A percentile compares a stretch with the other conserved stretches of the same genome.
Conservation (phyloP, 2,329 filamentous ascomycete genomes). For the Exophiala calicioides region DNA sequence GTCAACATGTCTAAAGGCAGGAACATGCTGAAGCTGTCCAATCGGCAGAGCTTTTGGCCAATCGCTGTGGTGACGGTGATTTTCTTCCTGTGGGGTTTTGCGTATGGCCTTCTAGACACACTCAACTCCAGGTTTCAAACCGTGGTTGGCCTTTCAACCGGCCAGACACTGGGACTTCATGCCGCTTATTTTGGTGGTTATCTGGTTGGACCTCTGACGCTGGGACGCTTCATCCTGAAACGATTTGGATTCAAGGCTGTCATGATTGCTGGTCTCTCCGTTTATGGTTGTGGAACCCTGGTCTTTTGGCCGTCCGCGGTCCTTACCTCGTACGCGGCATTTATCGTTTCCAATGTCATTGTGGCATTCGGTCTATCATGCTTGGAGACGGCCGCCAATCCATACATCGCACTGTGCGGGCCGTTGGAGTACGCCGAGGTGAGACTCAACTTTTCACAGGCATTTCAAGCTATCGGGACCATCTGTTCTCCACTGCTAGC, state of each 20-base stretch:
- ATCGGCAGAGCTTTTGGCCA: constrained; percentile 58
- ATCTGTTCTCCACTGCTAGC: constrained; percentile 62
- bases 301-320: constrained; percentile 68
- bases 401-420: constrained; percentile 64
- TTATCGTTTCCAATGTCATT: constrained; percentile 64
- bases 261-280: constrained; percentile 60
- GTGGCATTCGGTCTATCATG: constrained; percentile 62
- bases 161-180: constrained; percentile 56
- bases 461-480: constrained; percentile 61
- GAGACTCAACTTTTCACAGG: constrained; percentile 62
- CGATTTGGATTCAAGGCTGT: constrained; percentile 64
- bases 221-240: constrained; percentile 58
- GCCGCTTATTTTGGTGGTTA: constrained; percentile 63
- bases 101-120: constrained; percentile 81
- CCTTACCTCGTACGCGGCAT: constrained; percentile 61
- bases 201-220: constrained; percentile 55
- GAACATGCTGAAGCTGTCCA: constrained; percentile 61
- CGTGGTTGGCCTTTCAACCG: constrained; percentile 50
- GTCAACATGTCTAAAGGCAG: constrained; percentile 59
- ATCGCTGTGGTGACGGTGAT: constrained; percentile 70
- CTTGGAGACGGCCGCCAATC: constrained; percentile 62
- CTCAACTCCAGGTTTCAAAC: constrained; percentile 67
- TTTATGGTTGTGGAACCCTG: constrained; percentile 64
- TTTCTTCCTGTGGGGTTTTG: constrained; percentile 88
- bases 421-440: constrained; percentile 62